Evolutionary conservation across 202 grass and related monocot species (phyloP).

Genomic region (Cymbopogon flexuosus): DNA sequence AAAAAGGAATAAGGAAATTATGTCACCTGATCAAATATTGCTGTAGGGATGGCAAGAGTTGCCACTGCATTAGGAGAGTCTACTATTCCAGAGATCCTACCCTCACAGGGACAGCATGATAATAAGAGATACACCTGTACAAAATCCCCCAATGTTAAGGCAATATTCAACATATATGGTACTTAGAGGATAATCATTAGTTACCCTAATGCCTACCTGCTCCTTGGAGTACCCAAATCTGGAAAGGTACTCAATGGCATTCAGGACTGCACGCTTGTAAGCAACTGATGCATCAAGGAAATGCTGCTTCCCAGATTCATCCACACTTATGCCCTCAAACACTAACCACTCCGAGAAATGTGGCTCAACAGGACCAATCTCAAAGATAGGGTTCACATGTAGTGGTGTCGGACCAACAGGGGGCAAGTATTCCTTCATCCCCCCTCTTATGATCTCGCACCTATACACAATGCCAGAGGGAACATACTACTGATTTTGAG

Average conservation of each 20-base stretch:
- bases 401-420: slow-evolving; percentile 76
- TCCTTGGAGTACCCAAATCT: slow-evolving; percentile 91
- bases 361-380: slow-evolving; percentile 80
- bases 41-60: slow-evolving; percentile 78
- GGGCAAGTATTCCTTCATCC: slow-evolving; percentile 86
- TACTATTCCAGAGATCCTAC: slow-evolving; percentile 93
- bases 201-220: slow-evolving; percentile 45
- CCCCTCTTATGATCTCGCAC: slow-evolving; percentile 86
- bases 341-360: slow-evolving; percentile 86
- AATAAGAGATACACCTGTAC: slow-evolving; percentile 76
- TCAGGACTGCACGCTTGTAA: slow-evolving; percentile 81
- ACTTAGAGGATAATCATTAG: slow-evolving; percentile 1
- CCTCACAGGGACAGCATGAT: slow-evolving; percentile 88
- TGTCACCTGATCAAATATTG: slow-evolving; percentile 85
- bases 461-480: slow-evolving; percentile 35
- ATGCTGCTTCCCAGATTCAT: slow-evolving; percentile 80
- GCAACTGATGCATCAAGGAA: slow-evolving; percentile 85
- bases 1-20: background rate
- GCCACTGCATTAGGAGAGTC: slow-evolving; percentile 81
- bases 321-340: slow-evolving; percentile 91
- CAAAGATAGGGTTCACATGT: slow-evolving; percentile 90
- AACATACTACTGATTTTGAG: background rate
- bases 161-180: background rate
- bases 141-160: slow-evolving; percentile 20
- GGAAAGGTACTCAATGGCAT: slow-evolving; percentile 83